phyloP scores from a whole-genome alignment of 345 rosid genomes.

The Cardamine resedifolia region DNA sequence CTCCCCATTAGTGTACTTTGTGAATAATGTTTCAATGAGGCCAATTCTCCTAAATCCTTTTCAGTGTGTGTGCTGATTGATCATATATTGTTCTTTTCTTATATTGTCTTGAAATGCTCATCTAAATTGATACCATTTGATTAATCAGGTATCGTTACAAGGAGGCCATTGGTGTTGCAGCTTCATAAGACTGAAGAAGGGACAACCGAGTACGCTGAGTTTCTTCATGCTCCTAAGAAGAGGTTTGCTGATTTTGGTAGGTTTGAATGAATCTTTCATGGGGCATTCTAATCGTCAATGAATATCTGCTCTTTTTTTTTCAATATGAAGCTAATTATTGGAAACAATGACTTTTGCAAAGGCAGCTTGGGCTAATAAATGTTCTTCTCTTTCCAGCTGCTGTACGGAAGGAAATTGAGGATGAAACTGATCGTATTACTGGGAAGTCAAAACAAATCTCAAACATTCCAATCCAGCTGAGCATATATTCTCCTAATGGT shows the following conservation, averaged over 20 bases:
- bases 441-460: conserved; percentile 67
- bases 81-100: neutral
- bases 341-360: neutral
- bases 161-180: conserved; percentile 97
- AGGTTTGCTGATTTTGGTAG: conserved; percentile 80
- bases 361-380: conserved; percentile 9
- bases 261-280: conserved; percentile 20
- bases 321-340: neutral
- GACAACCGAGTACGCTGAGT: conserved; percentile 80
- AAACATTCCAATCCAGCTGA: conserved; percentile 62
- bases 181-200: conserved; percentile 87
- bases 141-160: conserved; percentile 78
- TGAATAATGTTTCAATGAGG: conserved; percentile 3
- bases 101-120: neutral
- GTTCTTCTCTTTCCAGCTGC: conserved; percentile 46
- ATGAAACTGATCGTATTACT: conserved; percentile 71
- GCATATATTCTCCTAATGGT: conserved; percentile 85
- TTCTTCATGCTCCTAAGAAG: conserved; percentile 94
- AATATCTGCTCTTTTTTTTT: neutral
- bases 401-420: conserved; percentile 63
- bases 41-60: neutral
- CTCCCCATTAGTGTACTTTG: neutral
- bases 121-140: conserved; percentile 6
- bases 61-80: neutral
- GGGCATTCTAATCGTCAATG: neutral